Evolutionary conservation across 345 rosid species (phyloP).

Genomic region (Trapa bicornis): DNA sequence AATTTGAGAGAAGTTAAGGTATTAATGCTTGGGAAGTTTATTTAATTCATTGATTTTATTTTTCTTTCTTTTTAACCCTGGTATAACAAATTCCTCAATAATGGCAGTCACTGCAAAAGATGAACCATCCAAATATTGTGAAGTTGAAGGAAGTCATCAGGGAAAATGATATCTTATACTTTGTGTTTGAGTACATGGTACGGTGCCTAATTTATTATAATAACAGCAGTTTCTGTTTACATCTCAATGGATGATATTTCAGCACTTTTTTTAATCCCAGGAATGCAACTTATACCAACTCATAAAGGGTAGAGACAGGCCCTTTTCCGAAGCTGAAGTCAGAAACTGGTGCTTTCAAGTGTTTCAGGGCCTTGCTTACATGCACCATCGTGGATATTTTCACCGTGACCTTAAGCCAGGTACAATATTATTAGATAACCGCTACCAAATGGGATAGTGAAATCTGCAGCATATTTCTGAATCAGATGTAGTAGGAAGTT

Average conservation of each 20-base stretch:
- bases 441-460: not conserved
- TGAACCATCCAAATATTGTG: conserved; percentile 92
- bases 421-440: conserved; percentile 12
- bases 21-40: conserved; percentile 3
- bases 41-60: not conserved
- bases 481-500: not conserved
- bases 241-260: not conserved
- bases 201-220: not conserved
- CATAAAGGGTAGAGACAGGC: conserved; percentile 65
- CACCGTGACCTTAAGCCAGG: conserved; percentile 99
- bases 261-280: conserved; percentile 17
- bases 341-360: conserved; percentile 97
- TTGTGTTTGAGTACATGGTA: conserved; percentile 96
- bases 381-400: conserved; percentile 90
- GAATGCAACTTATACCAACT: conserved; percentile 90
- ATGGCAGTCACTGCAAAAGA: conserved; percentile 60
- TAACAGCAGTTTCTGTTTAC: not conserved
- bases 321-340: conserved; percentile 63
- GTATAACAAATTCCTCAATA: conserved; percentile 5
- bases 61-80: not conserved
- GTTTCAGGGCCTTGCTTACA: conserved; percentile 86
- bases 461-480: not conserved
- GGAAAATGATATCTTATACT: conserved; percentile 73
- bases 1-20: conserved; percentile 97
- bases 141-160: conserved; percentile 94